phyloP scores from a whole-genome alignment of 495 filamentous ascomycete species.

The Hypoxylon subgilvum region DNA sequence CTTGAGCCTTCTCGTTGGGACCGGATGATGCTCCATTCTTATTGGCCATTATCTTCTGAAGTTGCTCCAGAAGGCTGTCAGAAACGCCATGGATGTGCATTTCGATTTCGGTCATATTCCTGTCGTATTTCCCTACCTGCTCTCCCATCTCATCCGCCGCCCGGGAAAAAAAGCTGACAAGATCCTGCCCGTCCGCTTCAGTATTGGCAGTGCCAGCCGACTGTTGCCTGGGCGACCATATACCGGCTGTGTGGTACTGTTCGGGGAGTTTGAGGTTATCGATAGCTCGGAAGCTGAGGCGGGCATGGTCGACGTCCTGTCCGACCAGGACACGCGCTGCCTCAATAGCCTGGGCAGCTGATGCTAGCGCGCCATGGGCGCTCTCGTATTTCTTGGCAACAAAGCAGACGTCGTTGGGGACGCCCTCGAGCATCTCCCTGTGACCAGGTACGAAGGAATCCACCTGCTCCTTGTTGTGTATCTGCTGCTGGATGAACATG shows the following conservation, averaged over 20 bases:
- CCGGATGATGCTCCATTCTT: conserved; percentile 53
- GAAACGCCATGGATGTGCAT: conserved; percentile 79
- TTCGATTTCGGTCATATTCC: conserved; percentile 80
- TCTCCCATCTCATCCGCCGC: conserved; percentile 73
- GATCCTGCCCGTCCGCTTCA: conserved; percentile 67
- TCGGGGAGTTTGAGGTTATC: conserved; percentile 76
- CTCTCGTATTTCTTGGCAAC: conserved; percentile 73
- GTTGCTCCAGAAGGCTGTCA: conserved; percentile 68
- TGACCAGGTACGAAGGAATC: conserved; percentile 70
- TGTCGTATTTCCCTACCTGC: conserved; percentile 68
- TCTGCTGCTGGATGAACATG: conserved; percentile 71
- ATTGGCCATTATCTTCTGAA: conserved; percentile 68
- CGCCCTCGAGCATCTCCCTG: conserved; percentile 64
- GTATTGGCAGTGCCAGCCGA: conserved; percentile 40
- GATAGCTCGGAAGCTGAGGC: conserved; percentile 74
- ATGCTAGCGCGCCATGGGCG: conserved; percentile 72
- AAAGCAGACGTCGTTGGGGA: conserved; percentile 77
- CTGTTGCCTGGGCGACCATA: conserved; percentile 57
- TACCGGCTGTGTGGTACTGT: conserved; percentile 69
- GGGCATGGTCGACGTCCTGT: conserved; percentile 72
- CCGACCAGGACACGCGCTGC: conserved; percentile 66
- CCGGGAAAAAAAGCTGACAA: conserved; percentile 78
- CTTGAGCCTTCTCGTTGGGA: conserved; percentile 50
- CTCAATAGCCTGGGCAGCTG: conserved; percentile 75
- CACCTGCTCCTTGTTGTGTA: conserved; percentile 61